Evolutionary conservation across 805 yeast genomes (phyloP).

Genomic region (Diddensiella transvaalensis): DNA sequence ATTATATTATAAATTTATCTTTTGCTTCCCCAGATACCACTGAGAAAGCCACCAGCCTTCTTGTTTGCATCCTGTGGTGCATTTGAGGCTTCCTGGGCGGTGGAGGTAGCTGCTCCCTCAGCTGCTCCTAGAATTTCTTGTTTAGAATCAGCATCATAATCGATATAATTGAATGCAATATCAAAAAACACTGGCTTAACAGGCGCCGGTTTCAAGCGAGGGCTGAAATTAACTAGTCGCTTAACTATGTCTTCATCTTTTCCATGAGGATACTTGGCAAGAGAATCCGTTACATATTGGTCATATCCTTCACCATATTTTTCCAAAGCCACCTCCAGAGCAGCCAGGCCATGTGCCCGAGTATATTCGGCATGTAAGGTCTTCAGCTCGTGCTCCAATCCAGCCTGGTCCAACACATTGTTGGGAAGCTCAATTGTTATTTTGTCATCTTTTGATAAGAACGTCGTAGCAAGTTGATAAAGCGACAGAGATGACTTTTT

Average conservation of each 20-base stretch:
- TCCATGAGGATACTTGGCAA: constrained; percentile 39
- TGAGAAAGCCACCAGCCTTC: constrained; percentile 67
- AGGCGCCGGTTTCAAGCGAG: constrained; percentile 54
- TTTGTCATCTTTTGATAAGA: constrained; percentile 6
- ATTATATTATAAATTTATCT: neutral
- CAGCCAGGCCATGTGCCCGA: constrained; percentile 36
- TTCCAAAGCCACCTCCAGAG: constrained; percentile 29
- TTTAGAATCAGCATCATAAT: constrained; percentile 33
- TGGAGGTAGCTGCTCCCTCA: too few species aligned
- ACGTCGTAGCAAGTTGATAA: constrained; percentile 18
- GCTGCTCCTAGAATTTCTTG: constrained; percentile 19
- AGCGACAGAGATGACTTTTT: constrained; percentile 33
- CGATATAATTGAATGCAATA: constrained; percentile 78
- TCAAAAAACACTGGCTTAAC: constrained; percentile 91
- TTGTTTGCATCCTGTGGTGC: constrained; percentile 25
- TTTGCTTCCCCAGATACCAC: constrained; percentile 32
- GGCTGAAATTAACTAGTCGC: constrained; percentile 32
- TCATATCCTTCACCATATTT: neutral
- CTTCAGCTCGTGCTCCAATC: constrained; percentile 2
- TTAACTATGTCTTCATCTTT: constrained; percentile 24
- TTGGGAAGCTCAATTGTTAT: constrained; percentile 11
- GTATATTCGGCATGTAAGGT: constrained; percentile 15
- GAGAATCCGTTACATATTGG: constrained; percentile 46
- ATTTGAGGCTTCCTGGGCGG: neutral
- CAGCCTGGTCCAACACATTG: constrained; percentile 12